phyloP scores from a whole-genome alignment of 2,329 filamentous ascomycete genomes.

The Cercospora citrullina region DNA sequence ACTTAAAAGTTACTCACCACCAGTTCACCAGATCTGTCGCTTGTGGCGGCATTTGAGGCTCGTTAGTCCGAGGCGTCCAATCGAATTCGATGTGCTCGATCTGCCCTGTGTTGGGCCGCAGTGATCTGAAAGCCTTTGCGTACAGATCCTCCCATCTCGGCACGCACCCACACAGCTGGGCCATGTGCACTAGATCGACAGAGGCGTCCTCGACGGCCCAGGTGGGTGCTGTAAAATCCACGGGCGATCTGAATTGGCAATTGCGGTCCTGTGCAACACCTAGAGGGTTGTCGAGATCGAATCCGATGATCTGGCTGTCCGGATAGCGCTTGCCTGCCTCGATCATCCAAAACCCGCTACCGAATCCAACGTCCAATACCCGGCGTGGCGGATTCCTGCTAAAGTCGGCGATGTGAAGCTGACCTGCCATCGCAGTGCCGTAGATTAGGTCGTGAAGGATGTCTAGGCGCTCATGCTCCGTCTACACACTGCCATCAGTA shows the following conservation, averaged over 20 bases:
- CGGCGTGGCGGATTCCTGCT: constrained; percentile 44
- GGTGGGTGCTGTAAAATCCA: constrained; percentile 76
- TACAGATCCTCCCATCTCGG: constrained; percentile 75
- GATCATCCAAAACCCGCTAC: constrained; percentile 89
- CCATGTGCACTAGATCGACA: constrained; percentile 82
- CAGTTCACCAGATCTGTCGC: constrained; percentile 63
- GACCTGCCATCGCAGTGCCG: constrained; percentile 41
- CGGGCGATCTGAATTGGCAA: constrained; percentile 27
- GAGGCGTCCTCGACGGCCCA: constrained; percentile 69
- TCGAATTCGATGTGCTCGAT: constrained; percentile 92
- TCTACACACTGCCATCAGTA: constrained; percentile 16
- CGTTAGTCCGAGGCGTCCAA: constrained; percentile 68
- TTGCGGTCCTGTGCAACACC: constrained; percentile 11
- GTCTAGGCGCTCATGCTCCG: constrained; percentile 28
- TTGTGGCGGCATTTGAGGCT: constrained; percentile 51
- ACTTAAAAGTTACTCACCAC: constrained; percentile 48
- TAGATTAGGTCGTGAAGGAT: constrained; percentile 31
- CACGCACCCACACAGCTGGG: constrained; percentile 76
- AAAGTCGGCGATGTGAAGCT: constrained; percentile 38
- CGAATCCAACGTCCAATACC: constrained; percentile 71
- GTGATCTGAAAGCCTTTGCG: constrained; percentile 63
- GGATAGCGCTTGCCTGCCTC: constrained; percentile 70
- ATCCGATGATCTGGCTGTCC: constrained; percentile 29
- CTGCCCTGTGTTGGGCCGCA: constrained; percentile 71
- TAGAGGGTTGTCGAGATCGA: constrained; percentile 31